Percentiles rank a stretch among this genome's conserved stretches.
Conservation (phyloP, 2,329 filamentous ascomycete species). For the Cephalotrichum gorgonifer region DNA sequence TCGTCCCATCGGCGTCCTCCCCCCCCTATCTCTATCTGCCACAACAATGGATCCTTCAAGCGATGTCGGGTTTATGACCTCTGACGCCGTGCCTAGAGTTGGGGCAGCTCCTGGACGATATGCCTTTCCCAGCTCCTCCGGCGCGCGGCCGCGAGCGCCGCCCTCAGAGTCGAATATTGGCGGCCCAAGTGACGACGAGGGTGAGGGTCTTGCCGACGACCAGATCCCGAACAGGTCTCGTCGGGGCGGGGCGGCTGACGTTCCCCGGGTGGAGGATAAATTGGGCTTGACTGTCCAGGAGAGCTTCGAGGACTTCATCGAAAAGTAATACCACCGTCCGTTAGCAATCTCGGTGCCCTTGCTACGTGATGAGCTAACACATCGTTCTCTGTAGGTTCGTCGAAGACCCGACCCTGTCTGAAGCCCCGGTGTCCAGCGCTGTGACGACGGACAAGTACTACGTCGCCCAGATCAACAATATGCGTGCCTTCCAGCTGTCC, state of each 20-base stretch:
- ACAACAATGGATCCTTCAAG: slow-evolving; percentile 40
- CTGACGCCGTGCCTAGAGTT: slow-evolving; percentile 37
- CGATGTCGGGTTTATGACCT: slow-evolving; percentile 47
- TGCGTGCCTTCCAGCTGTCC: slow-evolving; percentile 65
- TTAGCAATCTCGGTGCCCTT: neutral
- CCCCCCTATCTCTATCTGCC: neutral
- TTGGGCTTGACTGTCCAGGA: slow-evolving; percentile 66
- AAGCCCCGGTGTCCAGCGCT: slow-evolving; percentile 56
- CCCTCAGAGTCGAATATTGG: slow-evolving; percentile 49
- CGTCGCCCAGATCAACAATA: slow-evolving; percentile 70
- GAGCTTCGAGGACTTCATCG: slow-evolving; percentile 71
- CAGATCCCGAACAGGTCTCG: slow-evolving; percentile 45
- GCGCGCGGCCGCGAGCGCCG: slow-evolving; percentile 43
- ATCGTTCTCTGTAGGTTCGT: slow-evolving; percentile 38
- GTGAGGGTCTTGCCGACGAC: slow-evolving; percentile 53
- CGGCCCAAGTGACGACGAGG: slow-evolving; percentile 51
- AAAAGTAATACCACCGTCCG: slow-evolving; percentile 47
- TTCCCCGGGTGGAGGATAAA: slow-evolving; percentile 66
- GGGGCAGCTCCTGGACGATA: slow-evolving; percentile 32
- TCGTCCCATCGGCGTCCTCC: neutral
- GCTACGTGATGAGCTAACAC: slow-evolving; percentile 2
- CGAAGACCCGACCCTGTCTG: slow-evolving; percentile 57
- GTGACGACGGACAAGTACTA: slow-evolving; percentile 75
- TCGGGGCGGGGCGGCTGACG: slow-evolving; percentile 27
- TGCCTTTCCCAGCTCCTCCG: slow-evolving; percentile 38